Base-by-base conservation (phyloP, 495 filamentous ascomycete genomes). In the Penicillium malachiteum region DNA sequence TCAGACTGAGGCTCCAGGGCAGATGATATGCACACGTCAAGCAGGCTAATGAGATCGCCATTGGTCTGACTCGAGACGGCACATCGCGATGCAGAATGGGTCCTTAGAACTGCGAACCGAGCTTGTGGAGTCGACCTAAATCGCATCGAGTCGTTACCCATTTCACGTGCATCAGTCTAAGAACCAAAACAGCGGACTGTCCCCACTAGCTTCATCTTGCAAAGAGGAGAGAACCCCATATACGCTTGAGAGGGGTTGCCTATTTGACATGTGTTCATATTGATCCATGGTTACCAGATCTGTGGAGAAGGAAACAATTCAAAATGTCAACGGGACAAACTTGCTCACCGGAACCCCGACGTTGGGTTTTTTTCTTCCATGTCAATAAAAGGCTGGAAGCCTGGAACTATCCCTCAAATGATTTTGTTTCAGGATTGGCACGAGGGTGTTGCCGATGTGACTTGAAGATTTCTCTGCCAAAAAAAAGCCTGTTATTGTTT, bases 381-480 rank as follows among this genome's bases (percentile, higher is more conserved):
- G 21, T 26, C 21, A 26, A 26, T 26, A 26, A 26, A 26, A 26
- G n/a, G n/a, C n/a, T n/a, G n/a, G n/a, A 45, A 21, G 12, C 43
- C 18, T 30, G 4, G 7, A 31, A 45, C 18, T 1, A 21, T 10
- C 43, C 10, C 18, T 46, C 26, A 13, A 14, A 46, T 10, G 8
- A 14, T 43, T 26, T 10, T 16, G 43, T 46, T 46, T 32, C 43
- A 46, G 30, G 43, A 13, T 5, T 32, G 26, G 14, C 21, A 26
- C 21, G 21, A 26, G 17, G 17, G 7, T 41, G 21, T 7, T 52
- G 57, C 52, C 37, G 37, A 49, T 48, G 49, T 52, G 50, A 55
- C 57, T 55, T 41, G 50, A 59, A 55, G 37, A 48, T 41, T 52
- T 52, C 43, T 30, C 12, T 8, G 50, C 40, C 39, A 32, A 37